Base-by-base conservation (phyloP, 345 rosid genomes). In the Luvunga scandens region DNA sequence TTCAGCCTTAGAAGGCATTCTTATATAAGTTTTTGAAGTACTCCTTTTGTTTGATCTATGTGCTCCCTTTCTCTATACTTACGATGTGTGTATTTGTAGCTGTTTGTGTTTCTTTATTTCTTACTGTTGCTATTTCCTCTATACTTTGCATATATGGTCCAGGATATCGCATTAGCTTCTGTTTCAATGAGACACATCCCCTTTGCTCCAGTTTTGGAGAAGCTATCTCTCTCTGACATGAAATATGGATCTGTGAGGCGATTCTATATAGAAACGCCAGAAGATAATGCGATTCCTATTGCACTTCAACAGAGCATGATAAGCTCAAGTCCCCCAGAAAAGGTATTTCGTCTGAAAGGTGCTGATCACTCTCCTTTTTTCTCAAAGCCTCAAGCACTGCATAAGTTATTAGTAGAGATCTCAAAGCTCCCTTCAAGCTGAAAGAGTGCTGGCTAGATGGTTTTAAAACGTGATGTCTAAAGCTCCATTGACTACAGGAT, bases 321-420 rank as follows among this genome's bases (percentile, higher is more conserved):
- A 66, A 91, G 85, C 55, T 79, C 90, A n/a, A 86, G 88, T 71
- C 92, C 98, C 14, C 98, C 98, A 0, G 98, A 97, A 78, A 86
- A 86, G 25, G 92, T 91, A 31, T 94, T 90, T 79, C 88, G 84
- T 30, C 78, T 96, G 53, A 96, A 88, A 88, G 99, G 99, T 12
- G 89, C 98, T 8, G 99, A 96, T 63, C 99, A 96, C 86, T 93
- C 99, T 13, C 98, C 99, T 13, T 96, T 96, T 85, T 96, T 96
- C 88, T 96, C 98, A n/a, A 96, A 92, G 87, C 99, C 99, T 83
- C 99, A 94, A 85, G 92, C 95, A 71, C 86, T 96, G 55, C 99
- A 96, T 83, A 94, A 90, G 85, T 48, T 90, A 82, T 73, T 94
- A 79, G 90, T 92, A 75, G 98, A 97, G 88, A 94, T 97, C 48